These are phyloP conservation scores for Entomortierella parvispora DNA, from an alignment of 192 early-diverging fungal species.

Conservation along the genomic window DNA sequence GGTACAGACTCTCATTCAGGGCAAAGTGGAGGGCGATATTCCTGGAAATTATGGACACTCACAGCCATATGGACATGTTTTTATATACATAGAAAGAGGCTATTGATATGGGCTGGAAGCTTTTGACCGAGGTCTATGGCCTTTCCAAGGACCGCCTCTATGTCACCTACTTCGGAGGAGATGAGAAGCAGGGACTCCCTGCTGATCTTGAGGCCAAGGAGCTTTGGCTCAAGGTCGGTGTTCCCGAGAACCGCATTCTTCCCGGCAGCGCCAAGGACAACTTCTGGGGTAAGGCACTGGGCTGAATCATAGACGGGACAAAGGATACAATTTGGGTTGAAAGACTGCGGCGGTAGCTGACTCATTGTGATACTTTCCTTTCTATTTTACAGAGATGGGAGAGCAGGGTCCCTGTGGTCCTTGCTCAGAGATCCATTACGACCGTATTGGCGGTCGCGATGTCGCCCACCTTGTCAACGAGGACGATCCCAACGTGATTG, in stretches of 20 bases:
- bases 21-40: too few species aligned
- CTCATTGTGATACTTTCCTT: conserved; percentile 13
- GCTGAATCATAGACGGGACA: too few species aligned
- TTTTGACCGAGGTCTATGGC: conserved; percentile 87
- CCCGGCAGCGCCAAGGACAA: conserved; percentile 95
- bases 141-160: conserved; percentile 91
- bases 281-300: conserved; percentile 85
- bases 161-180: conserved; percentile 97
- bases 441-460: conserved; percentile 95
- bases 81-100: conserved; percentile 75
- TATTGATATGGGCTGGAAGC: conserved; percentile 90
- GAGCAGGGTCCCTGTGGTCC: conserved; percentile 98
- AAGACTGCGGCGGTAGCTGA: too few species aligned
- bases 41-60: too few species aligned
- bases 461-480: conserved; percentile 90
- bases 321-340: too few species aligned
- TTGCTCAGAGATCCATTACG: conserved; percentile 98
- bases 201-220: conserved; percentile 93
- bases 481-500: conserved; percentile 97
- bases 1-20: conserved; percentile 47
- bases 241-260: conserved; percentile 83
- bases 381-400: conserved; percentile 85
- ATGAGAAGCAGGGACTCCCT: conserved; percentile 77
- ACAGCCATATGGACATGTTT: too few species aligned
- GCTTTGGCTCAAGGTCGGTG: conserved; percentile 90